Percentiles rank a stretch among this genome's conserved stretches.
These are phyloP conservation scores for Aspergillus bombycis DNA, from an alignment of 2,329 filamentous ascomycete genomes.

Conservation along the genomic window DNA sequence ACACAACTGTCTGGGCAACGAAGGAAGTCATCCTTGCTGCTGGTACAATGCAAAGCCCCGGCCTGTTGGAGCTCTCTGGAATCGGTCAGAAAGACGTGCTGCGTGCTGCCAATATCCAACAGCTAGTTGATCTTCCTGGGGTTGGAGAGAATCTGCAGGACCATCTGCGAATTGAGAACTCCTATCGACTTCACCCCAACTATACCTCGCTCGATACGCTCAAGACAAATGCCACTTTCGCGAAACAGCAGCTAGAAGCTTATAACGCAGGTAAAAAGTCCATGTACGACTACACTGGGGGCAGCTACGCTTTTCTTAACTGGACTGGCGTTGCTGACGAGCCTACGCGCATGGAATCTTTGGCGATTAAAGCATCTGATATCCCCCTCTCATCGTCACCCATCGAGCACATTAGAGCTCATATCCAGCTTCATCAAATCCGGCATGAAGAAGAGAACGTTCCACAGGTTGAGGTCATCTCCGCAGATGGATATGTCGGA, in stretches of 20 bases:
- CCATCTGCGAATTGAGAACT: conserved; percentile 17
- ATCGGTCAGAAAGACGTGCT: conserved; percentile 48
- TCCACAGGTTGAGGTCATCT: background rate
- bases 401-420: background rate
- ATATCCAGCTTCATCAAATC: background rate
- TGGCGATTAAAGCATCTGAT: background rate
- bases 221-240: background rate
- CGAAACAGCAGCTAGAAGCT: background rate
- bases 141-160: conserved; percentile 49
- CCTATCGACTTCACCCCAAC: background rate
- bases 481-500: background rate
- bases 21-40: conserved; percentile 50
- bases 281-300: background rate
- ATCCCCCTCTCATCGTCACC: background rate
- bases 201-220: background rate
- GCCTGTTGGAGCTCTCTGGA: conserved; percentile 56
- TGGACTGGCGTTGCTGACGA: background rate
- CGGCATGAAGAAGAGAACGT: background rate
- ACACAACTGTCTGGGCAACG: conserved; percentile 11
- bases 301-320: background rate
- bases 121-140: conserved; percentile 50
- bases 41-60: conserved; percentile 45
- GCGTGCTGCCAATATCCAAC: conserved; percentile 40
- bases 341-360: background rate
- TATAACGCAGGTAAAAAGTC: background rate